Base-by-base conservation (phyloP, 768 basidiomycete genomes). In the Mycena metata region DNA sequence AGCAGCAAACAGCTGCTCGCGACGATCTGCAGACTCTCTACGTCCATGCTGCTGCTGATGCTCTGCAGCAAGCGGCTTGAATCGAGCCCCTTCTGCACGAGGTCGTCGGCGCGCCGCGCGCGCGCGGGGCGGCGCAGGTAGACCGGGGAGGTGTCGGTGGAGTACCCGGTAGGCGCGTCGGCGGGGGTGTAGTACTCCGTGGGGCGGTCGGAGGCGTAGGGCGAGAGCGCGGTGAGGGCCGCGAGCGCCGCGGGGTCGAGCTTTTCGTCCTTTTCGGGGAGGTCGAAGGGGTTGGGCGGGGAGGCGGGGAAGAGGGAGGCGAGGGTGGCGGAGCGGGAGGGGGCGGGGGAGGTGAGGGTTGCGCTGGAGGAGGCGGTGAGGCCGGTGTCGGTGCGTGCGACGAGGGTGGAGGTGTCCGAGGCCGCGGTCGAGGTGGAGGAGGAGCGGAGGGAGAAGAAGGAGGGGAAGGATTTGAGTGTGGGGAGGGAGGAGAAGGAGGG, bases 71-170 rank as follows among this genome's bases (percentile, higher is more conserved):
- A 47, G 5, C 39, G n/a, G 8, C 63, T 56, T 16, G 62, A 54
- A 36, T 68, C 66, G 41, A 49, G 70, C 23, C 66, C 66, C 30
- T 30, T 30, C 30, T 30, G 30, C 30, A 30, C 30, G 51, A 54
- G 66, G 41, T 67, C 62, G 63, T 71, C 70, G 16, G 39, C 21
- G 46, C 70, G 70, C 19, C 66, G 66, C n/a, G 30, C 30, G 30
- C 30, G 30, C 30, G 30, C 30, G 3, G 30, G 30, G 30, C 30
- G 30, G 30, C 30, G 30, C 30, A 71, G 66, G 66, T 65, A 71
- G 63, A 62, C 23, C 5, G 70, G 70, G n/a, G 58, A 55, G 17
- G 63, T 63, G 47, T 59, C 57, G 45, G 54, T 47, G 65, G 35
- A 51, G 56, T 16, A 67, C n/a, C 54, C 47, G 10, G 16, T 3